Evolutionary conservation across 495 filamentous ascomycete genomes (phyloP).

Genomic region (Friedmanniomyces simplex): DNA sequence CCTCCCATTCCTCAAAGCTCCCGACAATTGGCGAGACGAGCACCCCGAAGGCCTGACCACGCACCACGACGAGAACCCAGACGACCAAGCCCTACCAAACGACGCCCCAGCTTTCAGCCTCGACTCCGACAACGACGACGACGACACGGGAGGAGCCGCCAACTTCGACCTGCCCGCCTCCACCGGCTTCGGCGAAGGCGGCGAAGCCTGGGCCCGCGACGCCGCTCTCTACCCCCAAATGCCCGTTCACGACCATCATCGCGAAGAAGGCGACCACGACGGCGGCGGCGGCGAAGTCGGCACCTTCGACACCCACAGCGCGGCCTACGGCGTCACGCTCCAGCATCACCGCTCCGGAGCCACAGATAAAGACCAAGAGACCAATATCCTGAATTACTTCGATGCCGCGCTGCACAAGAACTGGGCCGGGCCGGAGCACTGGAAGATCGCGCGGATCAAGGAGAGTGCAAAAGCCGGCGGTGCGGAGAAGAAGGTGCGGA

Average conservation of each 20-base stretch:
- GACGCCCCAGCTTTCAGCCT: slow-evolving; percentile 57
- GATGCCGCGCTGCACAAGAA: slow-evolving; percentile 85
- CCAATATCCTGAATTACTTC: slow-evolving; percentile 89
- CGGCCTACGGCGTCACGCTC: slow-evolving; percentile 63
- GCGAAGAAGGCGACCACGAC: slow-evolving; percentile 45
- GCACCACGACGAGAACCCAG: slow-evolving; percentile 33
- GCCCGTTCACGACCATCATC: slow-evolving; percentile 40
- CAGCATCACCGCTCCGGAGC: slow-evolving; percentile 43
- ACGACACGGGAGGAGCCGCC: slow-evolving; percentile 60
- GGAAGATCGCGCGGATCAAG: slow-evolving; percentile 91
- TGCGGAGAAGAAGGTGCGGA: slow-evolving; percentile 48
- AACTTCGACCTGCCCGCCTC: slow-evolving; percentile 64
- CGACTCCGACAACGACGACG: slow-evolving; percentile 44
- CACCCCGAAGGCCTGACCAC: slow-evolving; percentile 16
- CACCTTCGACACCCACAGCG: slow-evolving; percentile 47
- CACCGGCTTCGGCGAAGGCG: slow-evolving; percentile 63
- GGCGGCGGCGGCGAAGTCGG: slow-evolving; percentile 43
- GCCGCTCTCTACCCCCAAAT: slow-evolving; percentile 54
- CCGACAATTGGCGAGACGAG: slow-evolving; percentile 71
- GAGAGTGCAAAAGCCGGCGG: slow-evolving; percentile 55
- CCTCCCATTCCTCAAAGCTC: slow-evolving; percentile 82
- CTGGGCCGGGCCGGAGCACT: slow-evolving; percentile 98
- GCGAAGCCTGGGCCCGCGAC: slow-evolving; percentile 61
- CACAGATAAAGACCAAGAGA: slow-evolving; percentile 51
- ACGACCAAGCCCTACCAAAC: slow-evolving; percentile 60